Percentiles rank a stretch among this genome's conserved stretches.
These are phyloP conservation scores for Boletus sp. DNA, from an alignment of 1,284 basidiomycete genomes.

Conservation along the genomic window DNA sequence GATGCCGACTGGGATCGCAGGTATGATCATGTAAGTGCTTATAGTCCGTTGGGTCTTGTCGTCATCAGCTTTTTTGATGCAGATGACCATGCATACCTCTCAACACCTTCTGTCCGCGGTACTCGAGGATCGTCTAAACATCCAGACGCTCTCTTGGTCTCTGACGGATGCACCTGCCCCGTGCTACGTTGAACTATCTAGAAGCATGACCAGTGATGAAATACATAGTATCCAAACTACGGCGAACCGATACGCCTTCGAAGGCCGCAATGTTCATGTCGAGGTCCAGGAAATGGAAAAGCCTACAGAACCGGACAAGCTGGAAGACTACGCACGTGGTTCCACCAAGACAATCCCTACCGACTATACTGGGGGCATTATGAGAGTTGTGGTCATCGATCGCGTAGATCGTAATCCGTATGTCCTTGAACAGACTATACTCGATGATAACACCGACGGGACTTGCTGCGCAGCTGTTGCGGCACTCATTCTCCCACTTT, in stretches of 20 bases:
- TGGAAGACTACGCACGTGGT: conserved; percentile 48
- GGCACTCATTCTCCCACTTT: conserved; percentile 82
- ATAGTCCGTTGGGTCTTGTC: conserved; percentile 1
- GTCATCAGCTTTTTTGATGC: conserved; percentile 6
- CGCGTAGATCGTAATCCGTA: conserved; percentile 80
- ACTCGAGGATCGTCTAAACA: conserved; percentile 64
- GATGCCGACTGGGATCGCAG: conserved; percentile 71
- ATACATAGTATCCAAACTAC: conserved; percentile 64
- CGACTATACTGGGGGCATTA: conserved; percentile 79
- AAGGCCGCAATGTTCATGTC: conserved; percentile 64
- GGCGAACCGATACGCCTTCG: conserved; percentile 68
- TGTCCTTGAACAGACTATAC: conserved; percentile 30
- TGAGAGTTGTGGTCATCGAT: conserved; percentile 81
- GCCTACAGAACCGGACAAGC: conserved; percentile 42
- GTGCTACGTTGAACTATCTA: conserved; percentile 79
- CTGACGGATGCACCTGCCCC: conserved; percentile 68
- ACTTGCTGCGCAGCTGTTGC: conserved; percentile 63
- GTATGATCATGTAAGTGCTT: conserved; percentile 71
- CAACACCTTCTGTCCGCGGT: conserved; percentile 86
- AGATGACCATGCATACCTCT: conserved; percentile 85
- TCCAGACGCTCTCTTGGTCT: conserved; percentile 88
- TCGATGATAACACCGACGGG: conserved; percentile 4
- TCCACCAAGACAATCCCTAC: conserved; percentile 63
- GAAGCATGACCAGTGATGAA: conserved; percentile 68
- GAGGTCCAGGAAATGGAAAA: conserved; percentile 68